Evolutionary conservation across 1,284 basidiomycete species (phyloP).

Genomic region (Fomitopsis schrenkii): DNA sequence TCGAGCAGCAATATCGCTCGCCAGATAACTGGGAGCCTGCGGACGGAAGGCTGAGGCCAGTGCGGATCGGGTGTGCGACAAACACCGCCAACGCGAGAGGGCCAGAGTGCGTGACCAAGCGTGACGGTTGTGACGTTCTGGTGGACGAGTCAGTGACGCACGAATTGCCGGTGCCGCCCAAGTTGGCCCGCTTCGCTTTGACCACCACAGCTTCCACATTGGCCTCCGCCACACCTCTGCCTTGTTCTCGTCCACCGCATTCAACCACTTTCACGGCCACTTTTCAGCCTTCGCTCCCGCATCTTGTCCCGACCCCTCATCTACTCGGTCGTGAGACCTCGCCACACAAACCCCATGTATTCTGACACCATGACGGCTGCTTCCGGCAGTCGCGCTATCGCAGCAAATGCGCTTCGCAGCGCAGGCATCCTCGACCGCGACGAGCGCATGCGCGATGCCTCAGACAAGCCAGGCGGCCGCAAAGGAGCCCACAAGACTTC

Average conservation of each 20-base stretch:
- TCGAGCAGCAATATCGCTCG: background rate
- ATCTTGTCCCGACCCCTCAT: background rate
- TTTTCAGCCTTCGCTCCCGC: background rate
- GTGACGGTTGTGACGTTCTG: slow-evolving; percentile 4
- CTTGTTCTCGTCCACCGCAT: background rate
- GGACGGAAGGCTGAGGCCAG: background rate
- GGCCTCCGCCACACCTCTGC: slow-evolving; percentile 6
- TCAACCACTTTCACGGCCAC: background rate
- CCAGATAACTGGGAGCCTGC: background rate
- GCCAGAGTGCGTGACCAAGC: slow-evolving; percentile 3
- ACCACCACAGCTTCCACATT: slow-evolving; percentile 5
- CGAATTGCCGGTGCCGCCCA: slow-evolving; percentile 11
- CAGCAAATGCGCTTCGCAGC: slow-evolving; percentile 53
- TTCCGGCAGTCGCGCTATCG: slow-evolving; percentile 50
- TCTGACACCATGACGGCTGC: slow-evolving; percentile 36
- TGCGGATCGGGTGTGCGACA: background rate
- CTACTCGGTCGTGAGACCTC: background rate
- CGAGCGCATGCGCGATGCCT: slow-evolving; percentile 63
- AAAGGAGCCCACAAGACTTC: slow-evolving; percentile 51
- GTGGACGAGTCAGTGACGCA: slow-evolving; percentile 4
- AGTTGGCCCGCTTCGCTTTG: slow-evolving; percentile 8
- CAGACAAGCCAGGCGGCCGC: slow-evolving; percentile 63
- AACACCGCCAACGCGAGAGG: slow-evolving; percentile 4
- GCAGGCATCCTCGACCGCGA: slow-evolving; percentile 74
- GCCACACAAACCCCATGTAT: background rate